A percentile compares a stretch with the other conserved stretches of the same genome.
These are phyloP conservation scores for Hirsutella thompsonii DNA, from an alignment of 2,329 filamentous ascomycete species.

Conservation along the genomic window DNA sequence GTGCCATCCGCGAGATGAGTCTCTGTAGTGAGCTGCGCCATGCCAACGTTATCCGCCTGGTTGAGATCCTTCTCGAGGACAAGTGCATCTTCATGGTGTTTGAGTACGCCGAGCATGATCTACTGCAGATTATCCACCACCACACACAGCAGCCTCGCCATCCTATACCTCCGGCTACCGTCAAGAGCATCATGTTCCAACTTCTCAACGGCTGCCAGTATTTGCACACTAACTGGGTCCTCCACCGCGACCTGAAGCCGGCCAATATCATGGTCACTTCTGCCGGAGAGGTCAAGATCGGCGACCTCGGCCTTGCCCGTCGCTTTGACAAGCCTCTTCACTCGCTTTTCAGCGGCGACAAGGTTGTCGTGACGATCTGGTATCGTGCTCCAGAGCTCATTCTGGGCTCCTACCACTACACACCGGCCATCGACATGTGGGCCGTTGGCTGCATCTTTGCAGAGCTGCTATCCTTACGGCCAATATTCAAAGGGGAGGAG, in stretches of 20 bases:
- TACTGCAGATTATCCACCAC: constrained; percentile 96
- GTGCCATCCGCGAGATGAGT: constrained; percentile 93
- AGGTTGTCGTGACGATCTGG: constrained; percentile 98
- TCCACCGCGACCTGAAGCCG: constrained; percentile 92
- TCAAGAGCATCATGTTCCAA: constrained; percentile 93
- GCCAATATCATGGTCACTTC: constrained; percentile 99
- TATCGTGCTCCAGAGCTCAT: constrained; percentile 92
- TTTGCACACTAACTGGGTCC: constrained; percentile 90
- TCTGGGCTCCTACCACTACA: constrained; percentile 89
- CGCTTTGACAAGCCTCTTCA: constrained; percentile 91
- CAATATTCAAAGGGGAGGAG: constrained; percentile 97
- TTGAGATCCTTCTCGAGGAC: constrained; percentile 94
- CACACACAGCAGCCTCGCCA: constrained; percentile 83
- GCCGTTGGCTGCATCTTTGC: constrained; percentile 97
- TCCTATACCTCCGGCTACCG: constrained; percentile 74
- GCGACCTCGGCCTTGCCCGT: constrained; percentile 82
- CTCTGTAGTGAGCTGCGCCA: constrained; percentile 86
- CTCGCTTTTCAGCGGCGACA: constrained; percentile 84
- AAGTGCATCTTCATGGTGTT: constrained; percentile 99
- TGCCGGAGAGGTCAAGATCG: constrained; percentile 80
- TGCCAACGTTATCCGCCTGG: constrained; percentile 75
- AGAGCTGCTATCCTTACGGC: constrained; percentile 75
- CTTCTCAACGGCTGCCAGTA: constrained; percentile 91
- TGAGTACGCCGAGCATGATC: constrained; percentile 94
- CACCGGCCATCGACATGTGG: constrained; percentile 94